A percentile compares a stretch with the other conserved stretches of the same genome.
phyloP scores from a whole-genome alignment of 306 rosid genomes.

The Pyrus communis region DNA sequence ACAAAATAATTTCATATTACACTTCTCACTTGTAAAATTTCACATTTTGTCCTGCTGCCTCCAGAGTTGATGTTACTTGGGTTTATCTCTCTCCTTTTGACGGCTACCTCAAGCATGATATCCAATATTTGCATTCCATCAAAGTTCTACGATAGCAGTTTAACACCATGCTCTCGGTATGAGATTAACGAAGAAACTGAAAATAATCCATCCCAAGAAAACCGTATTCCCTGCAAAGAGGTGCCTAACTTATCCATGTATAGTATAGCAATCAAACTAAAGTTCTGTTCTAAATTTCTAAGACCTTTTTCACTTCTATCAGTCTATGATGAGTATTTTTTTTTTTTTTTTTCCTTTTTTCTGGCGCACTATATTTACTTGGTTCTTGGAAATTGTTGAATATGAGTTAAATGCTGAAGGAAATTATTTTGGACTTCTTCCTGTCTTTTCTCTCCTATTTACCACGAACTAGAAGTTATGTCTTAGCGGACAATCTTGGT shows the following conservation, averaged over 20 bases:
- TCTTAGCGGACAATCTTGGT: constrained; percentile 4
- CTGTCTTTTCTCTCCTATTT: constrained; percentile 3
- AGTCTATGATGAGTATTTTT: not conserved
- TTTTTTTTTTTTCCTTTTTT: not conserved
- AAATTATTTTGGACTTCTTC: not conserved
- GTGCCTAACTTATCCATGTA: constrained; percentile 24
- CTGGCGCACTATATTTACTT: not conserved
- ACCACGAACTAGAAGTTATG: not conserved
- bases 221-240: constrained; percentile 59
- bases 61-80: constrained; percentile 99
- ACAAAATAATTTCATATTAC: not conserved
- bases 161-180: constrained; percentile 72
- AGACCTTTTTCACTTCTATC: too few relatives aligned
- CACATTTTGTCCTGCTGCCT: constrained; percentile 19
- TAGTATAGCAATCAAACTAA: not conserved
- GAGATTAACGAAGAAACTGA: constrained; percentile 62
- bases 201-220: constrained; percentile 31
- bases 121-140: constrained; percentile 88
- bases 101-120: constrained; percentile 85
- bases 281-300: not conserved
- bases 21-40: not conserved
- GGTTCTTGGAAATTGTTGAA: not conserved
- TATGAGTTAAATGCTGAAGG: not conserved
- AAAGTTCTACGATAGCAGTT: constrained; percentile 63
- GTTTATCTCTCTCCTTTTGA: constrained; percentile 89